These are phyloP conservation scores for Chlorociboria aeruginascens DNA, from an alignment of 495 filamentous ascomycete species.

Conservation along the genomic window DNA sequence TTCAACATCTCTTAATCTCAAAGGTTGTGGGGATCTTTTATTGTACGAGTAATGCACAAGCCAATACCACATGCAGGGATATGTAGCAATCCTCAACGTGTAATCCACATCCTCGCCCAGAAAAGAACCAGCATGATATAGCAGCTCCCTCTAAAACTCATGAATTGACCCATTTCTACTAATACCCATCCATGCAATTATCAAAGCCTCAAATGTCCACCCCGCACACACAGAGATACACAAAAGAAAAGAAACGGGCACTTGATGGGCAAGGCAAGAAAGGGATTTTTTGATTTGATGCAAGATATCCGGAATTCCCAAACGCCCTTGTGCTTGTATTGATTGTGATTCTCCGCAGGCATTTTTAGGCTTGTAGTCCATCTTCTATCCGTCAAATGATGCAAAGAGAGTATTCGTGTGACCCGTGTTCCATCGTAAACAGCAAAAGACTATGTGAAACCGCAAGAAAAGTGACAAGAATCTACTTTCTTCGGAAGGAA, in stretches of 20 bases:
- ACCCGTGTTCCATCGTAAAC: conserved; percentile 12
- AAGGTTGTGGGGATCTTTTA: conserved; percentile 35
- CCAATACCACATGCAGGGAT: conserved; percentile 27
- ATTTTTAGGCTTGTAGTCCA: conserved; percentile 46
- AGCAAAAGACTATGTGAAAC: conserved; percentile 18
- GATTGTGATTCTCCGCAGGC: conserved; percentile 22
- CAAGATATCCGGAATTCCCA: conserved; percentile 79
- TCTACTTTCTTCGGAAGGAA: conserved; percentile 99
- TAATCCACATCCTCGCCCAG: conserved; percentile 39
- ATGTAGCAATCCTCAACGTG: conserved; percentile 43
- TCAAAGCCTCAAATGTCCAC: conserved; percentile 20
- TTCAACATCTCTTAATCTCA: too few relatives aligned
- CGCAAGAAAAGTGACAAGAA: conserved; percentile 16
- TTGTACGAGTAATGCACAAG: conserved; percentile 35
- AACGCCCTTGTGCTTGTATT: conserved; percentile 32
- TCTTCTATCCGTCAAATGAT: conserved; percentile 57
- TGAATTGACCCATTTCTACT: conserved; percentile 25
- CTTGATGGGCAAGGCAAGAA: too few relatives aligned
- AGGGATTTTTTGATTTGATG: conserved; percentile 29
- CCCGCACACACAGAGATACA: conserved; percentile 15
- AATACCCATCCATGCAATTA: conserved; percentile 36
- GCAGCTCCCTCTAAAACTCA: conserved; percentile 31
- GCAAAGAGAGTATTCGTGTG: conserved; percentile 12
- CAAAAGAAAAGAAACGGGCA: conserved; percentile 28
- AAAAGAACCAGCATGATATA: conserved; percentile 20